phyloP scores from a whole-genome alignment of 345 rosid genomes.

The Boechera divaricarpa region DNA sequence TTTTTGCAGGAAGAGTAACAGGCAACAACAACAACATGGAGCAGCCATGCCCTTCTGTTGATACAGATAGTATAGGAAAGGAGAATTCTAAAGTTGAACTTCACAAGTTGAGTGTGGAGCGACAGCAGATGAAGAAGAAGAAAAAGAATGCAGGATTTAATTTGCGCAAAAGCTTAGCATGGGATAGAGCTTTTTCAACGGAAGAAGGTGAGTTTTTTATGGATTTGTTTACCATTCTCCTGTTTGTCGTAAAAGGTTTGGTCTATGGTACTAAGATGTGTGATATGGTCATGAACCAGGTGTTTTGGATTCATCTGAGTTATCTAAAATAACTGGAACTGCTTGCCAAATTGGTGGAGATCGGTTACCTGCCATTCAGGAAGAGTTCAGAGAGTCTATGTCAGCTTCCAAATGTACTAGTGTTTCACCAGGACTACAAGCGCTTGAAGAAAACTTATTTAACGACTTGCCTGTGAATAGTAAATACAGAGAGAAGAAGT shows the following conservation, averaged over 20 bases:
- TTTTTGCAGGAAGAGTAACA: slow-evolving; percentile 42
- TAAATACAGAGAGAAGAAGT: slow-evolving; percentile 45
- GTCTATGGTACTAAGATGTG: slow-evolving; percentile 32
- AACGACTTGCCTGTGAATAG: slow-evolving; percentile 55
- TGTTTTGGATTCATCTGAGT: slow-evolving; percentile 68
- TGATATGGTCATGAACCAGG: slow-evolving; percentile 48
- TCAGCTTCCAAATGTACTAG: slow-evolving; percentile 40
- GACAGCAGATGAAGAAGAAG: slow-evolving; percentile 88
- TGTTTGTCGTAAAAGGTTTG: background rate
- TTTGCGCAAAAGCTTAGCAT: slow-evolving; percentile 90
- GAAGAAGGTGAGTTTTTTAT: slow-evolving; percentile 69
- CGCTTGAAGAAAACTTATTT: slow-evolving; percentile 56
- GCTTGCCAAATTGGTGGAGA: slow-evolving; percentile 50
- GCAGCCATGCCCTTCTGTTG: slow-evolving; percentile 33
- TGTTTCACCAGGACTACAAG: slow-evolving; percentile 51
- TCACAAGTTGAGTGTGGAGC: slow-evolving; percentile 64
- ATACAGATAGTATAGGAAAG: slow-evolving; percentile 47
- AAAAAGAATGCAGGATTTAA: slow-evolving; percentile 76
- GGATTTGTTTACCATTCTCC: background rate
- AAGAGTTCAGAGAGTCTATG: slow-evolving; percentile 57
- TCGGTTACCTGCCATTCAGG: slow-evolving; percentile 59
- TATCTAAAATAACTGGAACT: slow-evolving; percentile 71
- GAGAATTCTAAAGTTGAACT: slow-evolving; percentile 61
- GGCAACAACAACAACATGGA: slow-evolving; percentile 32
- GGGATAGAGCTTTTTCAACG: slow-evolving; percentile 87